Evolutionary conservation across 1,284 basidiomycete species (phyloP), one percentile per base, ranked within the genome.

Genomic region (Wallemia mellicola): DNA sequence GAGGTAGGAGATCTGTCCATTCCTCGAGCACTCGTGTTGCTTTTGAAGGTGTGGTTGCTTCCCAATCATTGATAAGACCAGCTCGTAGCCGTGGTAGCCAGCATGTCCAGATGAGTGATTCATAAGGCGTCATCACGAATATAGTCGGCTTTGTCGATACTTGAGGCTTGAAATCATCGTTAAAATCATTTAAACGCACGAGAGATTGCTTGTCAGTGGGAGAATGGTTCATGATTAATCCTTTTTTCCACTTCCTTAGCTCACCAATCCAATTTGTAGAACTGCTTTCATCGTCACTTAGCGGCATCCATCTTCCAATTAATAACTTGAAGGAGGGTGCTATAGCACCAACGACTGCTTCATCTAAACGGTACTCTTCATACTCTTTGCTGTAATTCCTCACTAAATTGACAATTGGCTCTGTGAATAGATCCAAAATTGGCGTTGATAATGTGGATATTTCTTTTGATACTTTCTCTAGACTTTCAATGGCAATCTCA

Each of bases 71-170:
- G 69, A 75, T 78, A 64, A 62, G 38, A 9, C 79, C 76, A 0
- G 84, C 83, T 27, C 94, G 80, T n/a, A 98, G 81, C 69, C 79
- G 83, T 0, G 94, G 94, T 25, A 98, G 73, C 92, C 91, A 98
- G 5, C 83, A 74, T 62, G 83, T 84, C 91, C 92, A 98, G 19
- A 98, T 71, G 24, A 98, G 73, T 60, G 82, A 84, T 68, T 98
- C 92, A 69, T 86, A 98, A 0, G 94, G 82, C 2, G 89, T 89
- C 94, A 98, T 99, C 0, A 74, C 58, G 15, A 63, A 60, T 48
- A 3, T 7, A 17, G 38, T 48, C 22, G 38, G 38, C 28, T 59
- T 2, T 62, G 33, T 11, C 61, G 33, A 22, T 27, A 22, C n/a
- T 7, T 27, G 27, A 24, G 28, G 27, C 25, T 38, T 32, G 28